Conservation (phyloP, 2,329 filamentous ascomycete species). For the Fusarium protoensiforme region DNA sequence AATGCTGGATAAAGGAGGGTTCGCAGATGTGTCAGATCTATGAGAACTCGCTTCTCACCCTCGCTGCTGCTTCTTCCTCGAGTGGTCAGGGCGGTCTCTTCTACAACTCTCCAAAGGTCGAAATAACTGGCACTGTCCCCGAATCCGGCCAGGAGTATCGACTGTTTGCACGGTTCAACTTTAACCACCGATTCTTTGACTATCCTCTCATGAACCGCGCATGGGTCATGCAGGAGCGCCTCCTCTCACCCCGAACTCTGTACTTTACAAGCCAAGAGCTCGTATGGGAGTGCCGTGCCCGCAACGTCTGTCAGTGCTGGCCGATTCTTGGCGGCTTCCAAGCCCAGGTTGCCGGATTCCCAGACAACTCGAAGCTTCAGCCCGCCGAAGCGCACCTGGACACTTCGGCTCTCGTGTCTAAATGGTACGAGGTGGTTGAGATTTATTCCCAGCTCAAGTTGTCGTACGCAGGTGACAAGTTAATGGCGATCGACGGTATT, state of each 20-base stretch:
- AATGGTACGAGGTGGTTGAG: constrained; percentile 3
- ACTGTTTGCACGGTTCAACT: background rate
- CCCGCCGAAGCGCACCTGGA: background rate
- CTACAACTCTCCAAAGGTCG: background rate
- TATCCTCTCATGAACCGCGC: constrained; percentile 3
- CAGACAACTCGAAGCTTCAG: background rate
- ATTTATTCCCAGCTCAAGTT: background rate
- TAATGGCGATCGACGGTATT: background rate
- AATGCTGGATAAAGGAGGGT: background rate
- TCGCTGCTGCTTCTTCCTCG: background rate
- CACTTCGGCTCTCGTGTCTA: background rate
- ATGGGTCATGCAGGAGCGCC: constrained; percentile 1
- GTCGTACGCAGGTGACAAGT: background rate
- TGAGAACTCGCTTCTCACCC: background rate
- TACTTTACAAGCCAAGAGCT: background rate
- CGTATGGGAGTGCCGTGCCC: background rate
- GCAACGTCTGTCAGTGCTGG: constrained; percentile 1
- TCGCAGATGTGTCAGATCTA: background rate
- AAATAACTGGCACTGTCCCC: background rate
- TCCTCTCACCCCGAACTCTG: background rate
- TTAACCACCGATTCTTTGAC: constrained; percentile 1
- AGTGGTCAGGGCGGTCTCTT: background rate
- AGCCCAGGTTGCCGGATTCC: background rate
- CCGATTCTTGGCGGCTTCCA: background rate
- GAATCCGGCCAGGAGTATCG: background rate